These are phyloP conservation scores for Orbilia brochopaga DNA, from an alignment of 2,329 filamentous ascomycete genomes.

Conservation along the genomic window DNA sequence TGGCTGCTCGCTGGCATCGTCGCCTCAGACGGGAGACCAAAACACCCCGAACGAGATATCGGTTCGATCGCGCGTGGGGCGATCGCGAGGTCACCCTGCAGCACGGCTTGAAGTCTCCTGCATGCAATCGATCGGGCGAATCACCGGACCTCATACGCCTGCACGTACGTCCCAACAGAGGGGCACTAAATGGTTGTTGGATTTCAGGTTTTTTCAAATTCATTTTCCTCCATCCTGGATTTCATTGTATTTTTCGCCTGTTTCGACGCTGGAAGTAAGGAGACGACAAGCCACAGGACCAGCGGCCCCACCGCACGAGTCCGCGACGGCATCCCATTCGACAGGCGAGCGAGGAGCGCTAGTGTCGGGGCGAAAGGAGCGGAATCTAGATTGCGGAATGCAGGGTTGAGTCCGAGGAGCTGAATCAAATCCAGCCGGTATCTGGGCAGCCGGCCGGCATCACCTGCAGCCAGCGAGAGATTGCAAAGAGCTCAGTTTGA, in stretches of 20 bases:
- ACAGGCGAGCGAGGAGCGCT: background rate
- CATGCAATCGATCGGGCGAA: constrained; percentile 3
- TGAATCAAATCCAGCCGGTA: background rate
- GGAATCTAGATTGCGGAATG: constrained; percentile 5
- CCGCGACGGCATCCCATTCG: background rate
- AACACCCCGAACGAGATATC: no score
- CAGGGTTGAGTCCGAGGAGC: background rate
- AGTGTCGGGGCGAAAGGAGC: background rate
- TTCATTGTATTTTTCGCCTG: background rate
- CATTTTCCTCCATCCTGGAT: background rate
- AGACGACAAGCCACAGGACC: background rate
- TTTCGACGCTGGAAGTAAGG: background rate
- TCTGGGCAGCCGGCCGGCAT: no score
- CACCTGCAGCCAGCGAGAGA: no score
- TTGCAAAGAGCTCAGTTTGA: no score
- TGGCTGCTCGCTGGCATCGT: no score
- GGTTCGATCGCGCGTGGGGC: background rate
- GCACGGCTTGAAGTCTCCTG: background rate
- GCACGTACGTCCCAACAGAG: background rate
- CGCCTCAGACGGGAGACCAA: no score
- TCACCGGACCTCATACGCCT: background rate
- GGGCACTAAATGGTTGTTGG: background rate
- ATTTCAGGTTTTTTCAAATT: background rate
- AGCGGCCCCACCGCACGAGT: background rate
- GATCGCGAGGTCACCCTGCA: background rate